Base-by-base conservation (phyloP, 306 rosid genomes). In the Vicia sativa region DNA sequence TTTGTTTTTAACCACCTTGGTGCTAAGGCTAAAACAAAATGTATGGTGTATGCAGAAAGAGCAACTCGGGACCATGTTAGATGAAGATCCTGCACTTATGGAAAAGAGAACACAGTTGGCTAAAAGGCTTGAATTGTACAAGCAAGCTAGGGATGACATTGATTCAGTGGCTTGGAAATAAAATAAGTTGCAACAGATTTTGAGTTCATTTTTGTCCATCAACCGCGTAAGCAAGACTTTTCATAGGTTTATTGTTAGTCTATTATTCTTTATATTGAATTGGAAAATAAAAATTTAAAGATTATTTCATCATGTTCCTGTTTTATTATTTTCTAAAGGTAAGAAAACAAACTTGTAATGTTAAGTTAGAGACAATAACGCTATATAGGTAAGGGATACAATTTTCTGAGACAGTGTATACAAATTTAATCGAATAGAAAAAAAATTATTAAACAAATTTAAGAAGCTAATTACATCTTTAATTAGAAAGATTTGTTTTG, bases 91-190 rank as follows among this genome's bases (percentile, higher is more conserved):
- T 8, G 25, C 77, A 39, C 77, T 73, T 18, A 73, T 73, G 77
- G 77, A 63, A 52, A 73, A 63, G 57, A 73, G 77, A 73, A 0
- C 65, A 63, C 77, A 73, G 53, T 8, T 73, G 39, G 77, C 77
- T 52, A 63, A 73, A 41, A 63, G 71, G 65, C 77, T 73, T 63
- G 78, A 73, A 65, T 53, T 73, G 21, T 64, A 64, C 72, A 64
- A 73, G 66, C 78, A 73, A 73, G 78, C 78, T 42, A 73, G 70
- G 72, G 78, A 73, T 73, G 72, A 73, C 49, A 73, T 73, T 64
- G 46, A 73, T 18, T 26, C 56, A 18, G 78, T 73, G 38, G 78
- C 78, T 42, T 73, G 78, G 72, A 73, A 73, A 64, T 18, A 54
- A 73, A 54, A 73, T 42, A 12, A 7, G 6, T 41, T 73, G 28